phyloP scores from a whole-genome alignment of 345 rosid genomes.

The Cardamine occulta region DNA sequence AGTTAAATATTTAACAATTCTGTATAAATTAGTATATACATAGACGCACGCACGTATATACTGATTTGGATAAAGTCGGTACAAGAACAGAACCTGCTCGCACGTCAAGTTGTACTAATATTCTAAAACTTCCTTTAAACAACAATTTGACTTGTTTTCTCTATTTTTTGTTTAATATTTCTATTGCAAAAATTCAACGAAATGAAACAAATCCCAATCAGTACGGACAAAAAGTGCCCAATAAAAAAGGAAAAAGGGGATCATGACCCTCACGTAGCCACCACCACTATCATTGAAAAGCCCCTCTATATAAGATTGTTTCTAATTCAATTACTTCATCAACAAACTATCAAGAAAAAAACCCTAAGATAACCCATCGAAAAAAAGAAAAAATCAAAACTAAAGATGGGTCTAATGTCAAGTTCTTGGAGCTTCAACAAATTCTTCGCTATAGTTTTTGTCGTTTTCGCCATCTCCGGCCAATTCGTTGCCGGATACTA shows the following conservation, averaged over 20 bases:
- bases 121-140: conserved; percentile 35
- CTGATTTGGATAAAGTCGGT: conserved; percentile 35
- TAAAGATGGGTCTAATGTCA: conserved; percentile 29
- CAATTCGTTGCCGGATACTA: conserved; percentile 43
- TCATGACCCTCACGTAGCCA: conserved; percentile 43
- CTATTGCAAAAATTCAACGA: conserved; percentile 16
- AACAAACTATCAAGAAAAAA: conserved; percentile 14
- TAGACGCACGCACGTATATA: conserved; percentile 43
- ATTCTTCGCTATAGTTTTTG: conserved; percentile 34
- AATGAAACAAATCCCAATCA: conserved; percentile 35
- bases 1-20: not conserved
- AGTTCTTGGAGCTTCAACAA: conserved; percentile 52
- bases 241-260: conserved; percentile 8
- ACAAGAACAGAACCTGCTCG: conserved; percentile 35
- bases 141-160: conserved; percentile 35
- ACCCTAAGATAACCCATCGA: conserved; percentile 1
- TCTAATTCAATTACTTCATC: conserved; percentile 30
- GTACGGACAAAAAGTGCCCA: conserved; percentile 40
- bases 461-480: conserved; percentile 34
- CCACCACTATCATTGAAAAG: conserved; percentile 25
- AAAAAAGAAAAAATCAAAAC: not conserved
- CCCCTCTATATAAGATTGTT: conserved; percentile 33
- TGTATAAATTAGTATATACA: not conserved
- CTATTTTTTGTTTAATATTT: not conserved
- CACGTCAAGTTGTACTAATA: conserved; percentile 36